Base-by-base conservation (phyloP, 2,329 filamentous ascomycete genomes). In the Coniochaeta ligniaria region DNA sequence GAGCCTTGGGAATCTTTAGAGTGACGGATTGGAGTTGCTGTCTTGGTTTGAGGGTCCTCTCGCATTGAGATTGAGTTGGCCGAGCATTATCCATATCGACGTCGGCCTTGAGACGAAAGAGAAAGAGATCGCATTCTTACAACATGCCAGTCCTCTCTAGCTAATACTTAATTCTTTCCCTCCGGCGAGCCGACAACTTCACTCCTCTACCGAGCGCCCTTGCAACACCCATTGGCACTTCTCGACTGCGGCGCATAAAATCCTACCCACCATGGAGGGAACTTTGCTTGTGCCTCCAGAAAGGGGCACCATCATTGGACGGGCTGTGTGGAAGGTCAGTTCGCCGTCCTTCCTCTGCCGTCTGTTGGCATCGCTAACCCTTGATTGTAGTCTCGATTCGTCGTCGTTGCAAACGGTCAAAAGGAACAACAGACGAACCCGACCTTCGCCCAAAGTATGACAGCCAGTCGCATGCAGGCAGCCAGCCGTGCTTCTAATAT, bases 331-430 rank as follows among this genome's bases (percentile, higher is more conserved):
- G 80, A 83, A 83, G 79, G 80, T 82, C 68, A 35, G 67, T 60
- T 45, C 1, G 28, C 14, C 28, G 9, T 54, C 22, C 24, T 12
- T 22, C 54, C 31, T 16, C 6, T 36, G 38, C 6, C 11, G 9
- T 41, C 6, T 12, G 31, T 26, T 8, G 22, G 5, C 31, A 24
- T 38, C 35, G 20, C 54, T 57, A 36, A 57, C 33, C 3, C 16
- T 24, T 5, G n/a, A 3, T 62, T 52, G 41, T 69, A 87, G 84
- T 67, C 80, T 68, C 84, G 85, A 72, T 86, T 84, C 71, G 79
- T 88, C 56, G 76, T 85, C 60, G 74, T 87, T 60, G 83, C 83
- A 60, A 69, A 69, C 60, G 64, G 72, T 33, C 69, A 70, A 54
- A 73, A 75, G 66, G 75, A 77, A 45, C 67, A 71, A 31, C 72